phyloP scores from a whole-genome alignment of 2,329 filamentous ascomycete species.

The Colletotrichum scovillei region DNA sequence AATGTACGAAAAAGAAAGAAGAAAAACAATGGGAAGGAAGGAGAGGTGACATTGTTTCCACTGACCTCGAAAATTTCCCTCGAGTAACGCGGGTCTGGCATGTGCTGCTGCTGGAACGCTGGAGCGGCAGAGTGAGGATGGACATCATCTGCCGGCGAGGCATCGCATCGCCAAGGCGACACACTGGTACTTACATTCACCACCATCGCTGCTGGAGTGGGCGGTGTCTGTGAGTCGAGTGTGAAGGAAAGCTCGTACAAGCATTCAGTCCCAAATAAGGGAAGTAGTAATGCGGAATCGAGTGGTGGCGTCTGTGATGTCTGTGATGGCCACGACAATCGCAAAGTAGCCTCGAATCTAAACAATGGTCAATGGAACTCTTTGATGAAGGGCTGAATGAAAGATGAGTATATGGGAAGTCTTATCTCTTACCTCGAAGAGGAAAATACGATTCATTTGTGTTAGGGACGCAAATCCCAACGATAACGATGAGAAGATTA shows the following conservation, averaged over 20 bases:
- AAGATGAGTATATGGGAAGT: background rate
- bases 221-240: background rate
- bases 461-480: background rate
- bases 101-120: background rate
- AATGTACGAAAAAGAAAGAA: background rate
- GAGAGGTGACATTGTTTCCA: background rate
- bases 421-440: background rate
- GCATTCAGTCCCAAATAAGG: background rate
- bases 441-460: background rate
- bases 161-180: background rate
- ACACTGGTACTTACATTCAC: background rate
- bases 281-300: background rate
- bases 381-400: background rate
- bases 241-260: background rate
- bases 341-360: background rate
- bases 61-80: background rate
- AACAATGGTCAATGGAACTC: background rate
- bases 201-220: background rate
- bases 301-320: background rate
- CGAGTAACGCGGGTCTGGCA: background rate
- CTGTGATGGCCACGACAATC: background rate
- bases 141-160: background rate
- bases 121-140: background rate
- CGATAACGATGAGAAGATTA: background rate
- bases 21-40: background rate